These are phyloP conservation scores for Pythium aristosporum DNA, from an alignment of 352 stramenopile species.

Conservation along the genomic window DNA sequence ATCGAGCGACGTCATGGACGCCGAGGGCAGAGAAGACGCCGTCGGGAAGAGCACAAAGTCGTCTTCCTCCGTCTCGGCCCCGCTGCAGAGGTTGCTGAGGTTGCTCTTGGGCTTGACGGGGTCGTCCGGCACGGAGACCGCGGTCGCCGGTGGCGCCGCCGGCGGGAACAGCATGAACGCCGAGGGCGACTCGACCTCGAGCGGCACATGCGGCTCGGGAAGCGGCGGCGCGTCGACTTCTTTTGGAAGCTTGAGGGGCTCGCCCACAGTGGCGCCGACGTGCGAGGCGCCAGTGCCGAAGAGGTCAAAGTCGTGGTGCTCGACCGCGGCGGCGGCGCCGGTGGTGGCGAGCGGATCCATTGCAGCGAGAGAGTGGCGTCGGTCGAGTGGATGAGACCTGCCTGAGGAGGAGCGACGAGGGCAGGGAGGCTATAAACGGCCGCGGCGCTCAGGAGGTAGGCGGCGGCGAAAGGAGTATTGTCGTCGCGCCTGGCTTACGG, in stretches of 20 bases:
- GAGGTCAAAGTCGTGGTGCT: slow-evolving; percentile 17
- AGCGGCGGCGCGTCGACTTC: slow-evolving; percentile 4
- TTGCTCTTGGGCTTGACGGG: slow-evolving; percentile 9
- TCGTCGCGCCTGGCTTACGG: background rate
- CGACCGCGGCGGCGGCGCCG: background rate
- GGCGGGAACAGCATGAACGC: slow-evolving; percentile 20
- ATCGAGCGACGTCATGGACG: background rate
- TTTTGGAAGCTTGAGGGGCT: background rate
- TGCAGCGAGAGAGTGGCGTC: background rate
- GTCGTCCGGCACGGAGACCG: background rate
- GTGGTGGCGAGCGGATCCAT: background rate
- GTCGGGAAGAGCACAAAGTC: slow-evolving; percentile 23
- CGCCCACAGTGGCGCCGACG: slow-evolving; percentile 1
- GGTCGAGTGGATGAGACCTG: background rate
- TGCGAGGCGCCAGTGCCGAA: slow-evolving; percentile 12
- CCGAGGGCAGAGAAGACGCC: background rate
- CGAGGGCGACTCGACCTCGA: slow-evolving; percentile 18
- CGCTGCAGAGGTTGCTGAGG: slow-evolving; percentile 9
- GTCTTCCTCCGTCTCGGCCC: slow-evolving; percentile 18
- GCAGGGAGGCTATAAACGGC: background rate
- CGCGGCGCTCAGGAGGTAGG: background rate
- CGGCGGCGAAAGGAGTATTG: background rate
- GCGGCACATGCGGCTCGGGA: background rate
- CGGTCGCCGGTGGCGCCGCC: background rate
- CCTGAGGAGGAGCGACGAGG: background rate